Conservation (phyloP, 345 rosid genomes). For the Laguncularia racemosa region DNA sequence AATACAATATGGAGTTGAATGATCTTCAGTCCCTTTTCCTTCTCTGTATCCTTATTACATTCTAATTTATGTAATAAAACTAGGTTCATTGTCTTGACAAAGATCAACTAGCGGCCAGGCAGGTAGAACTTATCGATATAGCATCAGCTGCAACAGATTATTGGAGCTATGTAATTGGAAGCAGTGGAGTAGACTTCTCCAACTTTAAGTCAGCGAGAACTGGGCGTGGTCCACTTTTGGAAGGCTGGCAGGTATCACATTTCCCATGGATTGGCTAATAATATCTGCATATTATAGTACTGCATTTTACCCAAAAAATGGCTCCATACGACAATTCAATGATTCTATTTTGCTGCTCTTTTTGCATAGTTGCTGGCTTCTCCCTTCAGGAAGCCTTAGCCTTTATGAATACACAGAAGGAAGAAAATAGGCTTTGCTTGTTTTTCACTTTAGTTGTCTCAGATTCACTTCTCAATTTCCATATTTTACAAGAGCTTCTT, state of each 20-base stretch:
- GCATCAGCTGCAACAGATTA: conserved; percentile 52
- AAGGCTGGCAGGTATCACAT: conserved; percentile 60
- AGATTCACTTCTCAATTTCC: too few species aligned
- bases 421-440: too few species aligned
- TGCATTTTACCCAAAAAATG: too few species aligned
- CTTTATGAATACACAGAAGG: too few species aligned
- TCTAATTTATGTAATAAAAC: conserved; percentile 9
- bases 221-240: conserved; percentile 55
- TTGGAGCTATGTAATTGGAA: conserved; percentile 57
- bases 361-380: not conserved
- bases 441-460: too few species aligned
- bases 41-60: conserved; percentile 6
- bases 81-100: conserved; percentile 49
- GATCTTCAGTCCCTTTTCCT: not conserved
- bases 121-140: conserved; percentile 53
- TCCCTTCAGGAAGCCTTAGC: not conserved
- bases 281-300: not conserved
- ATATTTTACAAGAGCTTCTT: too few species aligned
- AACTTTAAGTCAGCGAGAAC: conserved; percentile 46
- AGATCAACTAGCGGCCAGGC: conserved; percentile 43
- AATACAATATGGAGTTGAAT: not conserved
- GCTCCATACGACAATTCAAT: too few species aligned
- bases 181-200: conserved; percentile 35
- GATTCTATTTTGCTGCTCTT: too few species aligned
- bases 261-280: too few species aligned